Percentiles rank a stretch among this genome's conserved stretches.
These are phyloP conservation scores for Schrenkiella parvula DNA, from an alignment of 345 rosid genomes.

Conservation along the genomic window DNA sequence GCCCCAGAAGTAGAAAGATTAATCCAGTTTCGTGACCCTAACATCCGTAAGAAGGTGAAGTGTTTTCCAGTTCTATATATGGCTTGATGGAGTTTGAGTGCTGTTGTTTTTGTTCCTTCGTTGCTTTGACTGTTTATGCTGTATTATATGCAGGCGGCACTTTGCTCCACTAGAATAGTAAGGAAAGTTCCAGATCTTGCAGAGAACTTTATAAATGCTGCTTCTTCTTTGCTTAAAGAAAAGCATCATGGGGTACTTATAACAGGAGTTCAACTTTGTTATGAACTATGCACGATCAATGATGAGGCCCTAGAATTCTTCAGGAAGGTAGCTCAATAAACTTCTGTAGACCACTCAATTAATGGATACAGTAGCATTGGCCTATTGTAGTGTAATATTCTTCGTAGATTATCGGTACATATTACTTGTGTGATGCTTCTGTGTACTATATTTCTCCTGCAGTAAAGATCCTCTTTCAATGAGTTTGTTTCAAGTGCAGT, in stretches of 20 bases:
- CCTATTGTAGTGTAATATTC: background rate
- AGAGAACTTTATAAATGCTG: conserved; percentile 91
- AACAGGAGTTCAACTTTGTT: conserved; percentile 94
- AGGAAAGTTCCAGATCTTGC: conserved; percentile 98
- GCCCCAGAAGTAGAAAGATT: conserved; percentile 98
- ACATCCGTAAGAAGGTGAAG: conserved; percentile 88
- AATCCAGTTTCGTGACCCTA: conserved; percentile 97
- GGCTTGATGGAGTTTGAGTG: background rate
- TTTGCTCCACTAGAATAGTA: conserved; percentile 90
- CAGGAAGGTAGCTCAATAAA: conserved; percentile 62
- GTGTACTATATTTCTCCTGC: background rate
- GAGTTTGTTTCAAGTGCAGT: background rate
- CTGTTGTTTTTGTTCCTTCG: conserved; percentile 3
- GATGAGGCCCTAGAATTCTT: conserved; percentile 81
- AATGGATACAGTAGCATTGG: background rate
- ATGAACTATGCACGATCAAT: conserved; percentile 84
- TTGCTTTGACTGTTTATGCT: conserved; percentile 20
- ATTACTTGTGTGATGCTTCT: conserved; percentile 7
- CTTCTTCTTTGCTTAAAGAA: conserved; percentile 85
- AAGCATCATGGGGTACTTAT: conserved; percentile 98
- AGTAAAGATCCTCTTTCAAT: background rate
- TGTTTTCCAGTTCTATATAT: conserved; percentile 1
- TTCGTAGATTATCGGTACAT: conserved; percentile 8
- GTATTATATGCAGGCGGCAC: conserved; percentile 66
- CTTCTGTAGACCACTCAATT: background rate